phyloP scores from a whole-genome alignment of 768 basidiomycete genomes.

The Trametes villosa region DNA sequence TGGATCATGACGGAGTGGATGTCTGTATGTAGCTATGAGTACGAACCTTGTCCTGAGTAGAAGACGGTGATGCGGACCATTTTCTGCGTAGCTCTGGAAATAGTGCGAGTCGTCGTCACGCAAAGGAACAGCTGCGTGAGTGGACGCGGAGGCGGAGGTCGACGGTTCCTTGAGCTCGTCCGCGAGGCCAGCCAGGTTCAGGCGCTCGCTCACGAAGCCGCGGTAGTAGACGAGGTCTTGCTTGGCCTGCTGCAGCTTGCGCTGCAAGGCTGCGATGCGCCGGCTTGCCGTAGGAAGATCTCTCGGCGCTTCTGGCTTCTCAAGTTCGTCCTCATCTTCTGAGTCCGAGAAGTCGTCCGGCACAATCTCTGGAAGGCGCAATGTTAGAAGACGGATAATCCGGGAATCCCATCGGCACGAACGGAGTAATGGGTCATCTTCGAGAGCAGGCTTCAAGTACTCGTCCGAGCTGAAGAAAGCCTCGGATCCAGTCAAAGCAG shows the following conservation, averaged over 20 bases:
- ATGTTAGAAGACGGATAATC: no score
- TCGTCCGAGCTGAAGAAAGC: conserved; percentile 72
- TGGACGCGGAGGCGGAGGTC: conserved; percentile 28
- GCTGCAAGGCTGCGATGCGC: conserved; percentile 63
- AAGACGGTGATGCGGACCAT: conserved; percentile 58
- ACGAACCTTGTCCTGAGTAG: neutral
- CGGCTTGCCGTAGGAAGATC: conserved; percentile 41
- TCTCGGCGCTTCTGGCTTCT: conserved; percentile 26
- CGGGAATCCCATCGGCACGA: conserved; percentile 34
- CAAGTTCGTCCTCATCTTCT: conserved; percentile 65
- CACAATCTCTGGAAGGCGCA: conserved; percentile 65
- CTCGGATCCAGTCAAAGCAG: conserved; percentile 59
- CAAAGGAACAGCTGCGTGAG: conserved; percentile 34
- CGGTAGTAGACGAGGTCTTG: conserved; percentile 68
- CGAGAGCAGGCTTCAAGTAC: conserved; percentile 79
- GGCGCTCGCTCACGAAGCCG: conserved; percentile 53
- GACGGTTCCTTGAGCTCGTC: conserved; percentile 47
- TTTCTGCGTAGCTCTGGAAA: conserved; percentile 87
- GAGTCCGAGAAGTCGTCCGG: conserved; percentile 79
- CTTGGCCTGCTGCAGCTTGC: conserved; percentile 60
- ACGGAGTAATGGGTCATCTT: conserved; percentile 92
- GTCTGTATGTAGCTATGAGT: conserved; percentile 48
- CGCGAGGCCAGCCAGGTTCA: conserved; percentile 50
- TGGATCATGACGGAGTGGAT: conserved; percentile 97
- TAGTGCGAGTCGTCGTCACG: conserved; percentile 94